Evolutionary conservation across 2,329 filamentous ascomycete species (phyloP).

Genomic region (Talaromyces sp.): DNA sequence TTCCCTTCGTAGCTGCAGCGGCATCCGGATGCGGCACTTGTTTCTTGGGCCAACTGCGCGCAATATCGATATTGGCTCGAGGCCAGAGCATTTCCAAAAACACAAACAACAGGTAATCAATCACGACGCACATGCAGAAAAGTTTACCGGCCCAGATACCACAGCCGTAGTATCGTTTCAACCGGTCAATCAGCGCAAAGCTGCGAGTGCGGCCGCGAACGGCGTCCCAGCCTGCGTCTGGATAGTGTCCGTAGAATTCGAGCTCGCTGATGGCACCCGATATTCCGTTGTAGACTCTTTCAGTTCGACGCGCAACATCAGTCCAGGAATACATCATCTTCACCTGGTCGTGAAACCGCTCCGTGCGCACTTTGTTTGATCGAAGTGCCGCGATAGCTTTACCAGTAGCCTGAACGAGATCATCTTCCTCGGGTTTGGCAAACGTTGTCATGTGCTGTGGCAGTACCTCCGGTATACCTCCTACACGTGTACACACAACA

Average conservation of each 20-base stretch:
- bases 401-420: constrained; percentile 83
- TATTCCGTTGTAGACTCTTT: constrained; percentile 92
- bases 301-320: constrained; percentile 88
- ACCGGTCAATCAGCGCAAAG: constrained; percentile 86
- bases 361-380: constrained; percentile 81
- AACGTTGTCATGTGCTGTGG: constrained; percentile 97
- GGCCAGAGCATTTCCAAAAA: constrained; percentile 86
- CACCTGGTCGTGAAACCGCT: constrained; percentile 94
- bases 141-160: constrained; percentile 98
- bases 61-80: constrained; percentile 79
- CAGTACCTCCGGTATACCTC: constrained; percentile 93
- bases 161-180: constrained; percentile 96
- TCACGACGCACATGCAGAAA: constrained; percentile 89
- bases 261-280: constrained; percentile 78
- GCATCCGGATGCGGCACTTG: constrained; percentile 20
- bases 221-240: constrained; percentile 65
- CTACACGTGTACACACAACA: constrained; percentile 93
- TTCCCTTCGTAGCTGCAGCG: constrained; percentile 16
- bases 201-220: constrained; percentile 71
- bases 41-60: constrained; percentile 88
- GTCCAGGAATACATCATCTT: constrained; percentile 99
- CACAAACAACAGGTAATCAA: constrained; percentile 89
- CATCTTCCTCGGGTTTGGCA: constrained; percentile 93
- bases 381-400: constrained; percentile 83
- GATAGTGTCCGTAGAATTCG: constrained; percentile 82